Percentiles rank a stretch among this genome's conserved stretches.
Evolutionary conservation across 805 yeast species (phyloP).

Genomic region (Ogataea polymorpha): DNA sequence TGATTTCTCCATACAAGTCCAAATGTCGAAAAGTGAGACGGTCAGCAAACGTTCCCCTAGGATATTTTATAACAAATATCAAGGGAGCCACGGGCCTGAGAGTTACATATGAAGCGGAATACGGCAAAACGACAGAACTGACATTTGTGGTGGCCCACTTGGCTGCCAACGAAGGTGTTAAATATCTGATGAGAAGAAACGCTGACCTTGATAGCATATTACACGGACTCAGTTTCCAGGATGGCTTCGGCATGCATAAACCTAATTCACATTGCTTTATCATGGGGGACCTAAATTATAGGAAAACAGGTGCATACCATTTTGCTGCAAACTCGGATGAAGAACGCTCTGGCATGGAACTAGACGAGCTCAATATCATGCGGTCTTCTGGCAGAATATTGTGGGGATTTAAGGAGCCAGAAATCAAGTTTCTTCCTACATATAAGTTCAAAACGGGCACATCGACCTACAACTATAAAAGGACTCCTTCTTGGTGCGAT

Average conservation of each 20-base stretch:
- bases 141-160: slow-evolving; percentile 73
- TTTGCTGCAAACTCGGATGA: slow-evolving; percentile 1
- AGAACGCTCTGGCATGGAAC: slow-evolving; percentile 4
- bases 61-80: slow-evolving; percentile 56
- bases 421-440: slow-evolving; percentile 72
- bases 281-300: slow-evolving; percentile 84
- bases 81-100: slow-evolving; percentile 75
- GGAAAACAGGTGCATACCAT: slow-evolving; percentile 40
- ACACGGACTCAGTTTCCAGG: slow-evolving; percentile 54
- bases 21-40: slow-evolving; percentile 20
- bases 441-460: slow-evolving; percentile 62
- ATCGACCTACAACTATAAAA: slow-evolving; percentile 44
- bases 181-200: slow-evolving; percentile 47
- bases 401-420: slow-evolving; percentile 62
- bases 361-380: slow-evolving; percentile 51
- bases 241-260: slow-evolving; percentile 50
- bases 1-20: slow-evolving; percentile 41
- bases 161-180: slow-evolving; percentile 71
- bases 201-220: slow-evolving; percentile 47
- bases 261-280: slow-evolving; percentile 61
- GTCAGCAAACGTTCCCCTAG: slow-evolving; percentile 44
- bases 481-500: slow-evolving; percentile 91
- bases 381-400: slow-evolving; percentile 45
- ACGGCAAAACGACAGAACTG: slow-evolving; percentile 32
- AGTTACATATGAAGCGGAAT: slow-evolving; percentile 33